Base-by-base conservation (phyloP, 805 yeast genomes). In the Nakazawaea wyomingensis region DNA sequence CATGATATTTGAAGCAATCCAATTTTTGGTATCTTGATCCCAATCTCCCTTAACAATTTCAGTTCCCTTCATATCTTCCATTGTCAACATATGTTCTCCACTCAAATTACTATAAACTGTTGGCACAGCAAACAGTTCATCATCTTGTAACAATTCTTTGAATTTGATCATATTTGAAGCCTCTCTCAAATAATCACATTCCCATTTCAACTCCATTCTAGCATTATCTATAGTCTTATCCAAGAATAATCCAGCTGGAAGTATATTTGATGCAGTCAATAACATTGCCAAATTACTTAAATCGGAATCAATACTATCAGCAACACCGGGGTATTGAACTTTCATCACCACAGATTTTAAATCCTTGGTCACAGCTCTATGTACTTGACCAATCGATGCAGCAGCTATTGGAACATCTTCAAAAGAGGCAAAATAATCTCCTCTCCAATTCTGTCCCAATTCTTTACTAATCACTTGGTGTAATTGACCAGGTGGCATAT, bases 291-390 rank as follows among this genome's bases (percentile, higher is more conserved):
- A 66, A 52, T 89, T 89, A 62, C 86, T 93, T 61, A 93, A 74
- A 61, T 93, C 99, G 1, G 96, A 85, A 61, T 93, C 97, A 54
- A 93, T 93, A 22, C 95, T 82, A 50, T 85, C 81, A 17, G 85
- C 93, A 10, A 93, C 98, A 7, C 99, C 99, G 0, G 99, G 99
- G 55, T 93, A 93, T 62, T 93, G 99, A 6, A 91, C 90, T 59
- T 93, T 93, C 9, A 91, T 95, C 9, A 95, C 99, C 17, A 90
- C 96, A 30, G 78, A 76, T 19, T 78, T 78, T 31, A 80, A 76
- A 43, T 75, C 80, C 37, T 69, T 74, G 13, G 88, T 69, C 17
- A 76, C 78, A 1, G 96, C 99, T 29, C 70, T 73, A 62, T 93
- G 99, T 5, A 93, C 98, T 63, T 93, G 98, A 2, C 98, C 97